phyloP scores from a whole-genome alignment of 1,284 basidiomycete genomes.

The Tilletia indica region DNA sequence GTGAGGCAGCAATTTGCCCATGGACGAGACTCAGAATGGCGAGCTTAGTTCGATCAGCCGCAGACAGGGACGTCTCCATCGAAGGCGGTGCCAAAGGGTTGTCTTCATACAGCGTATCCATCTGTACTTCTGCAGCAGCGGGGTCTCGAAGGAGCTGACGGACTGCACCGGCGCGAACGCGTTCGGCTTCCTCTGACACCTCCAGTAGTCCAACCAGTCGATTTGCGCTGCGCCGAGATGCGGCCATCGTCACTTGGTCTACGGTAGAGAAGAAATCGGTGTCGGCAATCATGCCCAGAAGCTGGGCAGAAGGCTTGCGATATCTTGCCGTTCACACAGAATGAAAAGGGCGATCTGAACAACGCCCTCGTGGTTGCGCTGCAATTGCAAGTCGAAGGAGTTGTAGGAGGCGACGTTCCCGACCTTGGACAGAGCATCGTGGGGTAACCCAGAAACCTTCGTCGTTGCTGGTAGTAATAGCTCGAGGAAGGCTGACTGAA shows the following conservation, averaged over 20 bases:
- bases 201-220: slow-evolving; percentile 75
- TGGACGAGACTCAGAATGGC: slow-evolving; percentile 84
- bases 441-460: not conserved
- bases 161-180: slow-evolving; percentile 79
- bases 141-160: slow-evolving; percentile 65
- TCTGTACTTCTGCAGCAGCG: slow-evolving; percentile 56
- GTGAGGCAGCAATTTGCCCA: slow-evolving; percentile 68
- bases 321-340: slow-evolving; percentile 70
- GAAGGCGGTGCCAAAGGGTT: slow-evolving; percentile 64
- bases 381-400: slow-evolving; percentile 70
- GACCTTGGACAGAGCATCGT: slow-evolving; percentile 25
- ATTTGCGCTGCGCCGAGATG: slow-evolving; percentile 59
- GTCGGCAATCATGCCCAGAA: slow-evolving; percentile 67
- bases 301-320: slow-evolving; percentile 78
- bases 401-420: slow-evolving; percentile 61
- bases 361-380: slow-evolving; percentile 72
- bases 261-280: slow-evolving; percentile 62
- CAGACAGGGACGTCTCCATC: slow-evolving; percentile 55
- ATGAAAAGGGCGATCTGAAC: slow-evolving; percentile 82
- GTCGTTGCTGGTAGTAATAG: slow-evolving; percentile 74
- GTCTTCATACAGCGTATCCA: slow-evolving; percentile 64
- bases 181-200: slow-evolving; percentile 76
- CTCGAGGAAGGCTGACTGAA: slow-evolving; percentile 86
- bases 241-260: slow-evolving; percentile 65
- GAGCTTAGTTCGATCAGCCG: slow-evolving; percentile 58